These are phyloP conservation scores for Fagus crenata DNA, from an alignment of 306 rosid genomes.

Conservation along the genomic window DNA sequence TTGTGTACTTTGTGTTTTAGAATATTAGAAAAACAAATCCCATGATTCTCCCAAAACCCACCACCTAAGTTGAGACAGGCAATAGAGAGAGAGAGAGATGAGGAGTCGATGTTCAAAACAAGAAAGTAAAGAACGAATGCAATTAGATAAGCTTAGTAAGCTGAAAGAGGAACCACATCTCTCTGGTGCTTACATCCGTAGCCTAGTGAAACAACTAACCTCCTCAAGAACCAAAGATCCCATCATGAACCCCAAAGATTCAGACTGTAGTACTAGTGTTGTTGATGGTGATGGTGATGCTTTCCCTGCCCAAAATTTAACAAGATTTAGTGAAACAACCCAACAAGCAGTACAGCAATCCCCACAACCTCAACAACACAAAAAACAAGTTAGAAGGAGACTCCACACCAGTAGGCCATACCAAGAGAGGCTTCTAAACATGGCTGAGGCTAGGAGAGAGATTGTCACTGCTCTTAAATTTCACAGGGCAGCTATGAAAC, in stretches of 20 bases:
- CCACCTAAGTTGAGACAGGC: constrained; percentile 25
- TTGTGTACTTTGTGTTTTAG: constrained; percentile 53
- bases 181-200: constrained; percentile 65
- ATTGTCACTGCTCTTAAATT: constrained; percentile 81
- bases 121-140: constrained; percentile 38
- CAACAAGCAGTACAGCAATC: constrained; percentile 32
- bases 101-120: constrained; percentile 35
- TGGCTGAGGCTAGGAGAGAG: constrained; percentile 96
- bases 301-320: constrained; percentile 26
- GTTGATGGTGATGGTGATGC: constrained; percentile 25
- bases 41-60: constrained; percentile 50
- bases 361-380: constrained; percentile 49
- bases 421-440: constrained; percentile 73
- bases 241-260: constrained; percentile 44
- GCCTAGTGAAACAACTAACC: constrained; percentile 65
- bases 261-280: constrained; percentile 9
- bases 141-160: constrained; percentile 44
- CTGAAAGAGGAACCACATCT: constrained; percentile 53
- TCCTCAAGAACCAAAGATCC: constrained; percentile 58
- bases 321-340: constrained; percentile 30
- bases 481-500: constrained; percentile 90
- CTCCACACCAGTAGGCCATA: constrained; percentile 70
- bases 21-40: constrained; percentile 41
- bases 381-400: constrained; percentile 80
- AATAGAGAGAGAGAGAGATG: constrained; percentile 32